Evolutionary conservation across 768 basidiomycete genomes (phyloP), one percentile per base, ranked within the genome.

Genomic region (Fistulinella prunicolor): DNA sequence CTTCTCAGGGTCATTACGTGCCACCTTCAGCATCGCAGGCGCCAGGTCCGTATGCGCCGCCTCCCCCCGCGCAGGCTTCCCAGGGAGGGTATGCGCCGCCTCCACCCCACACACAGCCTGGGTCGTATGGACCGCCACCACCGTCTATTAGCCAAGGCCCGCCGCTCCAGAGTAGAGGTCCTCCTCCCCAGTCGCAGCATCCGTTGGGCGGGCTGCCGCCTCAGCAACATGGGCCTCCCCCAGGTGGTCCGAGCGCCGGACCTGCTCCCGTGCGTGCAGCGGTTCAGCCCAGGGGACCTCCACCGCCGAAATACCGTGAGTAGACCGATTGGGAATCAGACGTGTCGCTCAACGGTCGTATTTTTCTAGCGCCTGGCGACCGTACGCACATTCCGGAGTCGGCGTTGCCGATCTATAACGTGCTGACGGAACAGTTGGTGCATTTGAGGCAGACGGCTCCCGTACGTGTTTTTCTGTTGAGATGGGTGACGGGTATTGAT

Each of bases 301-400:
- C 73, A 10, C 66, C 67, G 32, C 73, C 80, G 16, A 80, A 80
- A 62, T 83, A 85, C 65, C 84, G 83, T 85, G 55, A 64, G 82
- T 34, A 12, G 14, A 4, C 14, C 9, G 9, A 34, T 13, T 4
- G 32, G 32, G 7, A 4, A 12, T 34, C 5, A 12, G 4, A 16
- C 12, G 7, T 8, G 32, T 5, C 32, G 14, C 16, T 12, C 9
- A 12, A 34, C 14, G 16, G 9, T 34, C n/a, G n/a, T n/a, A n/a
- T n/a, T n/a, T n/a, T 13, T 43, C 45, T 62, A 95, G 93, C 94
- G 36, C 76, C 83, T 43, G 94, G 95, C 46, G 95, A 98, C 64
- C 78, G 94, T 22, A 81, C 80, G n/a, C 95, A 97, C 65, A 96
- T 97, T 44, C 86, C 93, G 1, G 82, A 85, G 9, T 70, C 75